Conservation (phyloP, 140 eudicot genomes). For the Ambrosia hybrid region DNA sequence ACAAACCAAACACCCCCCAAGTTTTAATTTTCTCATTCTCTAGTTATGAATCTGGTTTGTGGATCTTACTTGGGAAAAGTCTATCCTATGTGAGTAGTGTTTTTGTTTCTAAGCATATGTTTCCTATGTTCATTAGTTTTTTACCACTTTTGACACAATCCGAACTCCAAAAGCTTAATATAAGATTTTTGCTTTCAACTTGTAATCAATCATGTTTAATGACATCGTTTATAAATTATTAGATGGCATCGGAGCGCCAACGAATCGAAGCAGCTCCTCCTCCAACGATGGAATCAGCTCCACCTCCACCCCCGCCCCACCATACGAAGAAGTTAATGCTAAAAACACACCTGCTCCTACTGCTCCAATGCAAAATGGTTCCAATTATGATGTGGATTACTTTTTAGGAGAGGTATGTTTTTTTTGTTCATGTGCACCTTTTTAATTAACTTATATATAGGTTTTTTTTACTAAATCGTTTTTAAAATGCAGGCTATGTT, state of each 20-base stretch:
- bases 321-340: slow-evolving; percentile 53
- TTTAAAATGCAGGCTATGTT: slow-evolving; percentile 43
- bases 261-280: slow-evolving; percentile 73
- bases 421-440: not conserved
- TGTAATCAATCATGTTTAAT: not conserved
- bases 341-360: slow-evolving; percentile 15
- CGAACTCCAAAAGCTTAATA: too few relatives aligned
- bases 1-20: not conserved
- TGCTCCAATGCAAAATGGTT: slow-evolving; percentile 52
- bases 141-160: too few relatives aligned
- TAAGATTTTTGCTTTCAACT: not conserved
- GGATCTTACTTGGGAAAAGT: not conserved
- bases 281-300: slow-evolving; percentile 41
- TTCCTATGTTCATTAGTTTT: not conserved
- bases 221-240: slow-evolving; percentile 8
- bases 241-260: slow-evolving; percentile 61
- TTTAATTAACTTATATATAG: slow-evolving; percentile 6
- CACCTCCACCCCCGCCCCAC: slow-evolving; percentile 49
- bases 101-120: not conserved
- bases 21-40: not conserved
- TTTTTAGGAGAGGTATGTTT: slow-evolving; percentile 65
- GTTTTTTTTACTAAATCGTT: not conserved
- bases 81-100: not conserved
- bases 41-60: not conserved
- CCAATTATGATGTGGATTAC: slow-evolving; percentile 47